Percentiles rank a stretch among this genome's conserved stretches.
phyloP scores from a whole-genome alignment of 2,329 filamentous ascomycete species.

The Clonostachys solani region DNA sequence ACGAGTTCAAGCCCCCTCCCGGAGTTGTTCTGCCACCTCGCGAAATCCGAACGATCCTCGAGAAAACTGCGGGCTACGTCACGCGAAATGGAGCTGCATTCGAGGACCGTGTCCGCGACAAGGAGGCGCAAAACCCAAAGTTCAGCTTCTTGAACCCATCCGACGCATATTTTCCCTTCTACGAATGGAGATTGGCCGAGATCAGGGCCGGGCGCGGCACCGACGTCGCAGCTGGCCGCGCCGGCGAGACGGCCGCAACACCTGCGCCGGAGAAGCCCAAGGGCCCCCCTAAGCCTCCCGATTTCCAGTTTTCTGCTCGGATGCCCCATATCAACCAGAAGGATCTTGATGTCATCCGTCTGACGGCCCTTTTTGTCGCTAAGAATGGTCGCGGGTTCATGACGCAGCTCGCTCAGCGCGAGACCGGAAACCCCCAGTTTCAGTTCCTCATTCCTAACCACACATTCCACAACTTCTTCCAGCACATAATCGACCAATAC shows the following conservation, averaged over 20 bases:
- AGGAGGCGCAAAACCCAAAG: conserved; percentile 80
- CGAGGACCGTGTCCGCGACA: conserved; percentile 80
- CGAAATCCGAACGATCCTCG: conserved; percentile 78
- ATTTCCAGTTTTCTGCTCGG: conserved; percentile 89
- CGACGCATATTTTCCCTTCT: conserved; percentile 86
- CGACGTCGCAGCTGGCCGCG: conserved; percentile 69
- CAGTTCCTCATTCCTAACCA: conserved; percentile 95
- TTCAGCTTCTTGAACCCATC: conserved; percentile 79
- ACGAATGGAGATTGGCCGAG: conserved; percentile 85
- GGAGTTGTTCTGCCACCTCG: conserved; percentile 87
- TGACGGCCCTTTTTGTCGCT: conserved; percentile 89
- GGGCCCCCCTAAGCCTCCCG: conserved; percentile 79
- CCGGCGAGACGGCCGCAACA: conserved; percentile 48
- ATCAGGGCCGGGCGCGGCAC: conserved; percentile 81
- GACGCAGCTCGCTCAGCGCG: conserved; percentile 82
- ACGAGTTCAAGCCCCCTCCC: conserved; percentile 72
- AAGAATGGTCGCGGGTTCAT: conserved; percentile 91
- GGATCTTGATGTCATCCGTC: conserved; percentile 69
- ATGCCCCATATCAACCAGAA: conserved; percentile 97
- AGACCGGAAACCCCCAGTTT: conserved; percentile 89
- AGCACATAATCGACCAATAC: conserved; percentile 89
- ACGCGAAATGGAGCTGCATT: conserved; percentile 64
- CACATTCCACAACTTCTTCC: conserved; percentile 94
- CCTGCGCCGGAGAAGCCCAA: conserved; percentile 59
- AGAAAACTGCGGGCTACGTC: conserved; percentile 94